Percentiles rank a stretch among this genome's conserved stretches.
Evolutionary conservation across 495 filamentous ascomycete species (phyloP).

Genomic region (Penicillium salamii): DNA sequence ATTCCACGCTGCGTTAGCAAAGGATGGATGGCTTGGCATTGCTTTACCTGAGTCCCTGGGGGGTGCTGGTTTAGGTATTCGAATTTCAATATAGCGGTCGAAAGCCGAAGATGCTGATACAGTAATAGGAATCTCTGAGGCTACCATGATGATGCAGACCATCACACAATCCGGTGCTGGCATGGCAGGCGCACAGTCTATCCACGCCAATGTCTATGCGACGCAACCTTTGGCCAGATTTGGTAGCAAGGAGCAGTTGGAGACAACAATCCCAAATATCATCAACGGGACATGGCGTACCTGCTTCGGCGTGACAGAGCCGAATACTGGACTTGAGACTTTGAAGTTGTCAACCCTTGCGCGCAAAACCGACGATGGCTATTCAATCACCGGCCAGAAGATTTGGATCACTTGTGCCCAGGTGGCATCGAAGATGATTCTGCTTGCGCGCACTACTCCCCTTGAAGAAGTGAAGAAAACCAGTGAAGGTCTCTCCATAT

Average conservation of each 20-base stretch:
- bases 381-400: slow-evolving; percentile 70
- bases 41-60: slow-evolving; percentile 70
- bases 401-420: slow-evolving; percentile 83
- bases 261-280: slow-evolving; percentile 62
- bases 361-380: slow-evolving; percentile 46
- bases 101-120: not conserved
- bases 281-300: slow-evolving; percentile 65
- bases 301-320: slow-evolving; percentile 68
- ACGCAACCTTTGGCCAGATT: slow-evolving; percentile 74
- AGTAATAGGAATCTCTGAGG: slow-evolving; percentile 61
- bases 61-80: slow-evolving; percentile 63
- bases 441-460: slow-evolving; percentile 71
- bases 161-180: slow-evolving; percentile 75
- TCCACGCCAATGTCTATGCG: slow-evolving; percentile 77
- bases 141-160: slow-evolving; percentile 83
- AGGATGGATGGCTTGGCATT: slow-evolving; percentile 81
- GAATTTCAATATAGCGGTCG: slow-evolving; percentile 54
- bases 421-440: slow-evolving; percentile 72
- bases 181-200: slow-evolving; percentile 73
- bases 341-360: slow-evolving; percentile 63
- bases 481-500: slow-evolving; percentile 68
- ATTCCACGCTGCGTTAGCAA: slow-evolving; percentile 71
- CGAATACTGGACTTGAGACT: slow-evolving; percentile 73
- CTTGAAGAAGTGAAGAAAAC: slow-evolving; percentile 62
- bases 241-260: slow-evolving; percentile 57